phyloP scores from a whole-genome alignment of 2,329 filamentous ascomycete genomes.

The Hypoxylon sp. region DNA sequence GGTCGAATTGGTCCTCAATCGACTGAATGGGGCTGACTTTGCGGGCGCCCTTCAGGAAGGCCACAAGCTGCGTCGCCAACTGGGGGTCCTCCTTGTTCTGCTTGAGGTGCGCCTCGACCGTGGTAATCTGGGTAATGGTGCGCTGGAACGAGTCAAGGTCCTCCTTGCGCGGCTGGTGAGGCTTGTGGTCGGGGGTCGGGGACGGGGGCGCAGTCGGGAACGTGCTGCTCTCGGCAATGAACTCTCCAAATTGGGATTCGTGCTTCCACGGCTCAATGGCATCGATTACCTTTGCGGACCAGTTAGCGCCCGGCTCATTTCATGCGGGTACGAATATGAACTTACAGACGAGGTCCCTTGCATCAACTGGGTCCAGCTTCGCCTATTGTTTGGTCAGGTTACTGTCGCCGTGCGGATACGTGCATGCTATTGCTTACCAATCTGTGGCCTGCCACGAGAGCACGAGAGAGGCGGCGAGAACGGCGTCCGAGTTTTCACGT shows the following conservation, averaged over 20 bases:
- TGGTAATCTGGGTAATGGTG: conserved; percentile 71
- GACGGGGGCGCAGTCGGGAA: conserved; percentile 72
- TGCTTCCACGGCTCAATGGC: conserved; percentile 93
- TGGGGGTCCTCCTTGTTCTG: conserved; percentile 74
- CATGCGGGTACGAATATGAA: conserved; percentile 31
- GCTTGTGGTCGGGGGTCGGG: conserved; percentile 66
- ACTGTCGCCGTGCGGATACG: conserved; percentile 44
- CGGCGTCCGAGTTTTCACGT: conserved; percentile 85
- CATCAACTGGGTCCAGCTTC: conserved; percentile 91
- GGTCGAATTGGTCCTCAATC: conserved; percentile 86
- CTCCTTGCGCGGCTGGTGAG: conserved; percentile 71
- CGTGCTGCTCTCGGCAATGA: conserved; percentile 80
- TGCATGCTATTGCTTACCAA: conserved; percentile 71
- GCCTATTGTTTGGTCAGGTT: conserved; percentile 62
- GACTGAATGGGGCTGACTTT: conserved; percentile 74
- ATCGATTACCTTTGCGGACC: conserved; percentile 72
- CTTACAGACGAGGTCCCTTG: conserved; percentile 88
- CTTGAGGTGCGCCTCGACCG: conserved; percentile 72
- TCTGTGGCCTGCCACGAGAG: conserved; percentile 96
- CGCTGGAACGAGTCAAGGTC: conserved; percentile 73
- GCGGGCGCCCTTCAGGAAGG: conserved; percentile 75
- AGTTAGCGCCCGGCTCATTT: conserved; percentile 39
- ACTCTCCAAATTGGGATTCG: conserved; percentile 84
- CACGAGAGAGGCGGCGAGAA: conserved; percentile 88
- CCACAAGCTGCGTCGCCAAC: conserved; percentile 72